Evolutionary conservation across 345 rosid genomes (phyloP).

Genomic region (Noccaea caerulescens): DNA sequence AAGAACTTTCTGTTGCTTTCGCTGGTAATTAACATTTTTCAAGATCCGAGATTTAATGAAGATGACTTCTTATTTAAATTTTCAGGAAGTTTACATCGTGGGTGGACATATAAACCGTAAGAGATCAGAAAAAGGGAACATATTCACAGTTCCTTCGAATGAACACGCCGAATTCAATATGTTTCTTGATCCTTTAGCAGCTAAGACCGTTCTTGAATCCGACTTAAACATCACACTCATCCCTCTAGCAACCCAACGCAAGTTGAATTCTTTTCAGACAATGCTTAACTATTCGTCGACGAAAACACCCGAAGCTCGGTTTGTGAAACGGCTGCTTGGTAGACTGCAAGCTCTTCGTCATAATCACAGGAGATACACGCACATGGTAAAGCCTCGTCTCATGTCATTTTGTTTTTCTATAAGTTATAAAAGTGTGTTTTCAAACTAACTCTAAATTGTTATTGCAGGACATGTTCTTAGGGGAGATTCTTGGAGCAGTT

Average conservation of each 20-base stretch:
- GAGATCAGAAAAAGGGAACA: slow-evolving; percentile 57
- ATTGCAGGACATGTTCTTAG: slow-evolving; percentile 72
- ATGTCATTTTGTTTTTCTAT: too few relatives aligned
- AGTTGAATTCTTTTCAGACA: slow-evolving; percentile 50
- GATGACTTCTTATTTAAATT: slow-evolving; percentile 15
- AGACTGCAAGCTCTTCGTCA: slow-evolving; percentile 52
- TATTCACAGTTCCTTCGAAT: slow-evolving; percentile 56
- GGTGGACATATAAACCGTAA: slow-evolving; percentile 73
- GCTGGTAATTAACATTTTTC: neutral
- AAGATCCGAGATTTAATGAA: neutral
- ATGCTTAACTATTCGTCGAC: slow-evolving; percentile 43
- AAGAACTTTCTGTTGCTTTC: slow-evolving; percentile 3
- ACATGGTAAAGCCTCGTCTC: slow-evolving; percentile 51
- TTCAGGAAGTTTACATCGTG: slow-evolving; percentile 71
- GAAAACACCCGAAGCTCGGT: slow-evolving; percentile 62
- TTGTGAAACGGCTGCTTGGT: slow-evolving; percentile 52
- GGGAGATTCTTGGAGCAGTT: slow-evolving; percentile 79
- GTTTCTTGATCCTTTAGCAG: slow-evolving; percentile 88
- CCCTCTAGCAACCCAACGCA: slow-evolving; percentile 67
- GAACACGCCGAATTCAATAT: slow-evolving; percentile 76
- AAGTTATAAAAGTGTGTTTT: too few relatives aligned
- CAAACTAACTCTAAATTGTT: slow-evolving; percentile 18
- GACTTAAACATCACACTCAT: slow-evolving; percentile 67
- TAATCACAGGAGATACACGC: slow-evolving; percentile 60
- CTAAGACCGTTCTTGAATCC: slow-evolving; percentile 70